phyloP scores from a whole-genome alignment of 2,329 filamentous ascomycete genomes.

The Apiospora rasikravindrae region DNA sequence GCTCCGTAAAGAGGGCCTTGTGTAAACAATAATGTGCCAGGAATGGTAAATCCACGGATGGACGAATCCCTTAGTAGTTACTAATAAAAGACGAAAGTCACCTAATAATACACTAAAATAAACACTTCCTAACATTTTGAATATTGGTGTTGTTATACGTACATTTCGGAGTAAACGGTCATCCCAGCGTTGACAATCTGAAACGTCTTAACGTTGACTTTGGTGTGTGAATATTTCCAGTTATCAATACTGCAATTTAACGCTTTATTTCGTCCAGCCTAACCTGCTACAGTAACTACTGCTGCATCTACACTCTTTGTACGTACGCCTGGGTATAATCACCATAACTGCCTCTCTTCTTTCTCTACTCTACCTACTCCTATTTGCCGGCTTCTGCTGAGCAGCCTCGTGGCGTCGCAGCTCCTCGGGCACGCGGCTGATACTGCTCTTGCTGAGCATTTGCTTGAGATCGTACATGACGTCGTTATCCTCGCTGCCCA shows the following conservation, averaged over 20 bases:
- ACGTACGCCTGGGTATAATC: constrained; percentile 14
- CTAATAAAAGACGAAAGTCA: not conserved
- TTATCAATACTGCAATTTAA: too few relatives aligned
- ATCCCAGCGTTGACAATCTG: too few relatives aligned
- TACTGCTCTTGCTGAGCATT: constrained; percentile 89
- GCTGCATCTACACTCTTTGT: not conserved
- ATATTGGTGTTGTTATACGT: too few relatives aligned
- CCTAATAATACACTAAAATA: constrained; percentile 16
- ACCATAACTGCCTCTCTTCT: not conserved
- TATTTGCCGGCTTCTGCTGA: constrained; percentile 61
- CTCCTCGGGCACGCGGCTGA: constrained; percentile 91
- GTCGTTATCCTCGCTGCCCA: constrained; percentile 88
- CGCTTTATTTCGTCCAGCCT: too few relatives aligned
- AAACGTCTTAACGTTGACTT: too few relatives aligned
- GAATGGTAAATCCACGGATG: not conserved
- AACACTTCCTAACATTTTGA: too few relatives aligned
- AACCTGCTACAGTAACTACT: not conserved
- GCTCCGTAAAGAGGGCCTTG: not conserved
- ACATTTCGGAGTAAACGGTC: too few relatives aligned
- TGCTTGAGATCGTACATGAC: constrained; percentile 94
- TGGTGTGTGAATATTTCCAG: too few relatives aligned
- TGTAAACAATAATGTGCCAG: not conserved
- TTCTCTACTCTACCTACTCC: not conserved
- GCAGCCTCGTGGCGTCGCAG: constrained; percentile 86
- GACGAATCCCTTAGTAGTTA: not conserved